These are phyloP conservation scores for Penicillium frequentans DNA, from an alignment of 2,329 filamentous ascomycete genomes.

Conservation along the genomic window DNA sequence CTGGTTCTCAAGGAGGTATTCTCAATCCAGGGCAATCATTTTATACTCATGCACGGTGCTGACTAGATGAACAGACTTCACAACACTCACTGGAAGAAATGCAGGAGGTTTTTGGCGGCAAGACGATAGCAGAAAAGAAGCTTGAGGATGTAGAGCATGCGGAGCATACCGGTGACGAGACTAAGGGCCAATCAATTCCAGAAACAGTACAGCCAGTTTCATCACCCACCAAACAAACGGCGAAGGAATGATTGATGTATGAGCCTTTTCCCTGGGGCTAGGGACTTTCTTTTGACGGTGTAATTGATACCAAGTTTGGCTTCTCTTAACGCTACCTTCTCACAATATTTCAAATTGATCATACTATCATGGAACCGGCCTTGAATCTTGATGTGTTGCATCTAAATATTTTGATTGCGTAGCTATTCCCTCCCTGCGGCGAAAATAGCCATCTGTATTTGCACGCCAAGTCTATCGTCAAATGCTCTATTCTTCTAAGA, in stretches of 20 bases:
- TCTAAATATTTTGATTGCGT: not conserved
- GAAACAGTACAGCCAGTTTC: not conserved
- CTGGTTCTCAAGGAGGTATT: slow-evolving; percentile 43
- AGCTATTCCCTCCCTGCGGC: not conserved
- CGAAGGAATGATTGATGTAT: not conserved
- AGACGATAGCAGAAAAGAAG: slow-evolving; percentile 9
- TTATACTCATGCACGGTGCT: not conserved
- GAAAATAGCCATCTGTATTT: not conserved
- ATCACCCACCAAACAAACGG: not conserved
- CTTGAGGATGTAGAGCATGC: slow-evolving; percentile 5
- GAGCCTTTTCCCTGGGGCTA: not conserved
- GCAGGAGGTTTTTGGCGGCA: slow-evolving; percentile 36
- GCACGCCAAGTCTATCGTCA: not conserved
- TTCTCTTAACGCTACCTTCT: too few species aligned
- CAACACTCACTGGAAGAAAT: slow-evolving; percentile 49
- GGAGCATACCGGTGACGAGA: not conserved
- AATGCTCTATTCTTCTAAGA: not conserved
- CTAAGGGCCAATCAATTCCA: not conserved
- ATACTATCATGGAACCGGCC: too few species aligned
- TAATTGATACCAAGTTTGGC: too few species aligned
- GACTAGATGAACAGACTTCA: slow-evolving; percentile 34
- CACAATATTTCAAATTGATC: too few species aligned
- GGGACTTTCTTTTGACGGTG: not conserved
- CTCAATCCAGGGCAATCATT: not conserved
- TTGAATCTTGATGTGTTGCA: not conserved